phyloP scores from a whole-genome alignment of 2,329 filamentous ascomycete species.

The Leptodontidium sp. region DNA sequence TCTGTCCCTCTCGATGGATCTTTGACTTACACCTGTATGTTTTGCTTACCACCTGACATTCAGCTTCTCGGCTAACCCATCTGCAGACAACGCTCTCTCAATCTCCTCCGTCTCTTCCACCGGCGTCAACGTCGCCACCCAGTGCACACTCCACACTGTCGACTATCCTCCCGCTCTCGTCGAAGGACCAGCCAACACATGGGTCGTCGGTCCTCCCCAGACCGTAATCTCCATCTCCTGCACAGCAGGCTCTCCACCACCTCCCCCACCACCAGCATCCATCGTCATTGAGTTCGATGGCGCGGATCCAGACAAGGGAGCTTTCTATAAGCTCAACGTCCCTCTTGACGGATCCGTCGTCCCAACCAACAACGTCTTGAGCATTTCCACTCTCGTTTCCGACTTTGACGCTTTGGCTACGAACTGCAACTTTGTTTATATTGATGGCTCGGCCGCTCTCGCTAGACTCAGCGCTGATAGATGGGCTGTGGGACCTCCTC shows the following conservation, averaged over 20 bases:
- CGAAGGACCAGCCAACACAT: constrained; percentile 34
- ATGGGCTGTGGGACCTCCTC: constrained; percentile 42
- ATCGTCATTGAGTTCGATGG: constrained; percentile 42
- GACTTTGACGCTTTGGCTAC: constrained; percentile 29
- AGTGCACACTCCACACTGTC: constrained; percentile 40
- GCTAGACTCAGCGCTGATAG: constrained; percentile 25
- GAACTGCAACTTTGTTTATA: constrained; percentile 37
- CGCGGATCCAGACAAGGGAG: constrained; percentile 36
- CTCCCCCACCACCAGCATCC: constrained; percentile 17
- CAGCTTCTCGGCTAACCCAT: constrained; percentile 19
- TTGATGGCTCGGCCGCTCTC: constrained; percentile 35
- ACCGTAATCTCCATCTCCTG: constrained; percentile 39
- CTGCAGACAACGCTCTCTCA: constrained; percentile 38
- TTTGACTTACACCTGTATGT: constrained; percentile 29
- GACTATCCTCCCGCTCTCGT: constrained; percentile 40
- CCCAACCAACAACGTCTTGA: constrained; percentile 40
- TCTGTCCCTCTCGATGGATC: constrained; percentile 37
- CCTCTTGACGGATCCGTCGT: constrained; percentile 37
- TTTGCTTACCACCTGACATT: not conserved
- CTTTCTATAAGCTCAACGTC: constrained; percentile 37
- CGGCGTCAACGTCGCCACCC: constrained; percentile 29
- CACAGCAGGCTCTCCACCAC: constrained; percentile 1
- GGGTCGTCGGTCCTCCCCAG: constrained; percentile 42
- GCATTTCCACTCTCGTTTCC: constrained; percentile 39
- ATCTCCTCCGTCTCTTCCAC: constrained; percentile 38